Percentiles rank a stretch among this genome's conserved stretches.
Conservation (phyloP, 2,329 filamentous ascomycete genomes). For the Fusarium solani-melongenae region DNA sequence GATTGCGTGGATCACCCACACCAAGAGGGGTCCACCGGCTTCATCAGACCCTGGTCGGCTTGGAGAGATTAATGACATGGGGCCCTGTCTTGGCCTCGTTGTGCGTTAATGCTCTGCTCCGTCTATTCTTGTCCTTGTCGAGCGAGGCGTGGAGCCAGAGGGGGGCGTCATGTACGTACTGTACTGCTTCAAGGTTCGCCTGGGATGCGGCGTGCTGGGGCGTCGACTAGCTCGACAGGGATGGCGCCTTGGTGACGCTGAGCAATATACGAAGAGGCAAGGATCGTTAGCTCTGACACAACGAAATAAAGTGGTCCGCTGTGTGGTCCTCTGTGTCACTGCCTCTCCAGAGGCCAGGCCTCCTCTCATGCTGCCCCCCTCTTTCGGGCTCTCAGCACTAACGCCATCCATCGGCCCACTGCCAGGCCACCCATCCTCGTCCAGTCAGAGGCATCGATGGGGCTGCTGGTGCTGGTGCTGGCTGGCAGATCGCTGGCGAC, state of each 20-base stretch:
- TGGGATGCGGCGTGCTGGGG: constrained; percentile 38
- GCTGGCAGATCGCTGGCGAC: constrained; percentile 32
- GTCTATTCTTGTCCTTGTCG: constrained; percentile 62
- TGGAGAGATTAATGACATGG: constrained; percentile 51
- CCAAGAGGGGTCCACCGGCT: constrained; percentile 42
- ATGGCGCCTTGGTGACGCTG: constrained; percentile 56
- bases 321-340: constrained; percentile 37
- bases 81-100: constrained; percentile 47
- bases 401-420: constrained; percentile 46
- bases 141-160: constrained; percentile 29
- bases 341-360: constrained; percentile 28
- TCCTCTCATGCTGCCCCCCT: constrained; percentile 22
- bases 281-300: constrained; percentile 61
- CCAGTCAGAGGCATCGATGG: constrained; percentile 35
- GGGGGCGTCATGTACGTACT: constrained; percentile 30
- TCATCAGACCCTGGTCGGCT: constrained; percentile 47
- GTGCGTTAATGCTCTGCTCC: constrained; percentile 49
- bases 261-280: constrained; percentile 62
- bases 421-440: constrained; percentile 29
- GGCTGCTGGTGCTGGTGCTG: background rate
- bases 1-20: constrained; percentile 54
- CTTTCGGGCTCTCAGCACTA: constrained; percentile 45
- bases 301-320: constrained; percentile 55
- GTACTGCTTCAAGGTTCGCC: constrained; percentile 46
- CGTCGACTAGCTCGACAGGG: constrained; percentile 47